phyloP scores from a whole-genome alignment of 495 filamentous ascomycete genomes.

The Penicillium verhagenii region DNA sequence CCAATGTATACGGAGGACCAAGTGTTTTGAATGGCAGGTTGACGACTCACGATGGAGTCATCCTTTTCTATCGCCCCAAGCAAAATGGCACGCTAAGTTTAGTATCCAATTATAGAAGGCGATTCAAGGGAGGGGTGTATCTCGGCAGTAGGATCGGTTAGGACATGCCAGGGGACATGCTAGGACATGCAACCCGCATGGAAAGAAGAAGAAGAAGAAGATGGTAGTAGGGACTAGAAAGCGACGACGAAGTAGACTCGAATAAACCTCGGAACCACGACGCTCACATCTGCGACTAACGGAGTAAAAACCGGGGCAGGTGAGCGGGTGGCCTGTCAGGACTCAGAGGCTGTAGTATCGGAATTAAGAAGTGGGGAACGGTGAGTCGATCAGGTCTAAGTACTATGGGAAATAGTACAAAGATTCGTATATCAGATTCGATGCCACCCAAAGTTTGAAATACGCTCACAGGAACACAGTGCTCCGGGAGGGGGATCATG shows the following conservation, averaged over 20 bases:
- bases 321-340: constrained; percentile 8
- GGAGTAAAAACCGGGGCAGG: constrained; percentile 25
- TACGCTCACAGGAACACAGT: constrained; percentile 23
- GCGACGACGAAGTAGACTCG: constrained; percentile 5
- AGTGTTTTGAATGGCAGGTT: not conserved
- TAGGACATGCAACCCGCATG: not conserved
- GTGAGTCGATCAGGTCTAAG: not conserved
- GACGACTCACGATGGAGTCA: too few relatives aligned
- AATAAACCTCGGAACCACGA: constrained; percentile 16
- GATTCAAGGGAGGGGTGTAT: too few relatives aligned
- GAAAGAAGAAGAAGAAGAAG: not conserved
- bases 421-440: constrained; percentile 17
- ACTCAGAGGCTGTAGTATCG: not conserved
- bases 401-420: constrained; percentile 9
- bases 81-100: too few relatives aligned
- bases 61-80: too few relatives aligned
- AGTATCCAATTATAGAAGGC: not conserved
- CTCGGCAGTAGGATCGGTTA: not conserved
- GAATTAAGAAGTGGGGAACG: constrained; percentile 1
- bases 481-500: constrained; percentile 17
- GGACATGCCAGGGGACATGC: not conserved
- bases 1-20: not conserved
- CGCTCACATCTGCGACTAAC: constrained; percentile 10
- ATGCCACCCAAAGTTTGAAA: constrained; percentile 2
- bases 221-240: too few relatives aligned